Evolutionary conservation across 345 rosid species (phyloP).

Genomic region (Syzygium aromaticum): DNA sequence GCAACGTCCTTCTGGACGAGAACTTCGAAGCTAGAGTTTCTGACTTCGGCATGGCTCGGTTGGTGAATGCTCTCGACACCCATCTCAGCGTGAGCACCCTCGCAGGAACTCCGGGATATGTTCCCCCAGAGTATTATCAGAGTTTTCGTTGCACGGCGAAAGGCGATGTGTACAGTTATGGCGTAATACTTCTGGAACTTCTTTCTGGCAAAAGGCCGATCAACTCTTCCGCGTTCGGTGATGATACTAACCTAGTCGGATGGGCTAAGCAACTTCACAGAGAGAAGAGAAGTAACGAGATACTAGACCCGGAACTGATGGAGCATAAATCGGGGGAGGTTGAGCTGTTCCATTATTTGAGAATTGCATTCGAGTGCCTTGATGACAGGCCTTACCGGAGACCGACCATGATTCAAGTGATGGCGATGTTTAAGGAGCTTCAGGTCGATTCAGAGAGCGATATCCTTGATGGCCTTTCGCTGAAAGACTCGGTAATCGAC

Average conservation of each 20-base stretch:
- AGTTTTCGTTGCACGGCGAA: conserved; percentile 93
- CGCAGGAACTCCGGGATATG: conserved; percentile 96
- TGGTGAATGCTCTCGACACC: conserved; percentile 85
- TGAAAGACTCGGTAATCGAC: conserved; percentile 54
- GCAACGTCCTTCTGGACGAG: conserved; percentile 89
- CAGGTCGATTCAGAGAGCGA: conserved; percentile 76
- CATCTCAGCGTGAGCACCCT: conserved; percentile 97
- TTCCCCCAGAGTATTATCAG: conserved; percentile 94
- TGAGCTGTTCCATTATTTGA: conserved; percentile 62
- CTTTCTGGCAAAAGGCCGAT: conserved; percentile 93
- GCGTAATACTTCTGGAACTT: conserved; percentile 89
- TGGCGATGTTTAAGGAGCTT: conserved; percentile 96
- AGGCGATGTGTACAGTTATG: conserved; percentile 95
- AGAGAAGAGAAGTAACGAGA: conserved; percentile 54
- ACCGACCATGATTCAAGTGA: conserved; percentile 95
- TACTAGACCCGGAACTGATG: conserved; percentile 59
- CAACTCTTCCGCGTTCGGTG: conserved; percentile 72
- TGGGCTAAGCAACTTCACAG: conserved; percentile 86
- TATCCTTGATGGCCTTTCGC: conserved; percentile 57
- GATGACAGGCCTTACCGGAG: conserved; percentile 81
- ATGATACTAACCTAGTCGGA: conserved; percentile 90
- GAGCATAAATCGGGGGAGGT: conserved; percentile 37
- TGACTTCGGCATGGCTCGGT: conserved; percentile 95
- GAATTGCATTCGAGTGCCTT: conserved; percentile 80
- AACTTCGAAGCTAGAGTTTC: conserved; percentile 91